These are phyloP conservation scores for Boletus edulis DNA, from an alignment of 768 basidiomycete genomes.

Conservation along the genomic window DNA sequence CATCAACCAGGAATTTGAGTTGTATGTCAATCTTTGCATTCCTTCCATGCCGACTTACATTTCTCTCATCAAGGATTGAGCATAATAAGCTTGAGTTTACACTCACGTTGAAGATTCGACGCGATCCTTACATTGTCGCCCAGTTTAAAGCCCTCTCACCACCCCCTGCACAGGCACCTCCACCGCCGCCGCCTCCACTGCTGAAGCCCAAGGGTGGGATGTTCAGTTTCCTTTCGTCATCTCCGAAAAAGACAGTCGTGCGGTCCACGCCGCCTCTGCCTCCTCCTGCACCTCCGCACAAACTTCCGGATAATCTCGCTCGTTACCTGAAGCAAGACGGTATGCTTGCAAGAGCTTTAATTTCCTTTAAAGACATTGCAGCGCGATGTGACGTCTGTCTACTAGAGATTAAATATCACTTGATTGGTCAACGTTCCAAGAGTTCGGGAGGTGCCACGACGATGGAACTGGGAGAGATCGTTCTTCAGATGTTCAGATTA, in stretches of 20 bases:
- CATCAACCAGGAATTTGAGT: too few species aligned
- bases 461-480: constrained; percentile 82
- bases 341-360: constrained; percentile 83
- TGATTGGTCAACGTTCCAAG: constrained; percentile 74
- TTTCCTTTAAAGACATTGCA: constrained; percentile 87
- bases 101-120: too few species aligned
- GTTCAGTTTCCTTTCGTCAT: too few species aligned
- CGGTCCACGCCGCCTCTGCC: too few species aligned
- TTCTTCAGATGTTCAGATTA: constrained; percentile 86
- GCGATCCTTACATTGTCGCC: constrained; percentile 79
- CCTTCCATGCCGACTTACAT: too few species aligned
- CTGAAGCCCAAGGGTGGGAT: constrained; percentile 61
- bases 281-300: too few species aligned
- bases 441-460: constrained; percentile 50
- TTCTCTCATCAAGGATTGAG: too few species aligned
- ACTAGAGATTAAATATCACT: constrained; percentile 78
- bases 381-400: constrained; percentile 78
- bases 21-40: too few species aligned
- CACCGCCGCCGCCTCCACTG: constrained; percentile 44
- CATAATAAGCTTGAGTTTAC: too few species aligned
- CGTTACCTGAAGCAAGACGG: constrained; percentile 82
- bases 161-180: too few species aligned
- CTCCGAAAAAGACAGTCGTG: too few species aligned
- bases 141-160: constrained; percentile 68
- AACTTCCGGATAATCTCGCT: too few species aligned